Evolutionary conservation across 352 stramenopile genomes (phyloP).

Genomic region (Phytophthora foliorum): DNA sequence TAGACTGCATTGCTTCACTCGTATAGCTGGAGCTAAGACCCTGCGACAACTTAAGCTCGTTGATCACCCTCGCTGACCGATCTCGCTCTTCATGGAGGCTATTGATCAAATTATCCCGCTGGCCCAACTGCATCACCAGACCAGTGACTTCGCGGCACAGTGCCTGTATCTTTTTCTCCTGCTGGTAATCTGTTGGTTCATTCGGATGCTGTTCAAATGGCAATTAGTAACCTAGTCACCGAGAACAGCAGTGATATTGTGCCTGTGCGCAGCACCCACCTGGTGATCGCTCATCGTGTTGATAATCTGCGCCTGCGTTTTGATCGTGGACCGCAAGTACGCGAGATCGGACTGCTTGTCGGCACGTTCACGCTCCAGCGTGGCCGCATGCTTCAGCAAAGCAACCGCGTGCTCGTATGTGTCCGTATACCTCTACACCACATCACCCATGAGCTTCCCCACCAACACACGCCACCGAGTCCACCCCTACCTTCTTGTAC

Average conservation of each 20-base stretch:
- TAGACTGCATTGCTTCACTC: slow-evolving; percentile 38
- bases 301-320: slow-evolving; percentile 67
- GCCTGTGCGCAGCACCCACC: slow-evolving; percentile 26
- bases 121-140: slow-evolving; percentile 62
- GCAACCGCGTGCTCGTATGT: slow-evolving; percentile 69
- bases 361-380: slow-evolving; percentile 49
- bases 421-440: slow-evolving; percentile 68
- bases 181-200: slow-evolving; percentile 44
- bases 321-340: slow-evolving; percentile 55
- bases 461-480: background rate
- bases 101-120: slow-evolving; percentile 67
- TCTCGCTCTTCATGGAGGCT: slow-evolving; percentile 65
- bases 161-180: slow-evolving; percentile 64
- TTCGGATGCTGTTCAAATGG: slow-evolving; percentile 31
- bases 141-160: slow-evolving; percentile 67
- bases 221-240: slow-evolving; percentile 12
- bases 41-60: slow-evolving; percentile 54
- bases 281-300: slow-evolving; percentile 55
- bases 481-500: slow-evolving; percentile 78
- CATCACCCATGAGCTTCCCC: background rate
- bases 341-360: slow-evolving; percentile 58
- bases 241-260: background rate
- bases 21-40: slow-evolving; percentile 32
- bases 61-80: slow-evolving; percentile 49
- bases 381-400: slow-evolving; percentile 53